Conservation (phyloP, 208 protist species). For the Leishmania martiniquensis region DNA sequence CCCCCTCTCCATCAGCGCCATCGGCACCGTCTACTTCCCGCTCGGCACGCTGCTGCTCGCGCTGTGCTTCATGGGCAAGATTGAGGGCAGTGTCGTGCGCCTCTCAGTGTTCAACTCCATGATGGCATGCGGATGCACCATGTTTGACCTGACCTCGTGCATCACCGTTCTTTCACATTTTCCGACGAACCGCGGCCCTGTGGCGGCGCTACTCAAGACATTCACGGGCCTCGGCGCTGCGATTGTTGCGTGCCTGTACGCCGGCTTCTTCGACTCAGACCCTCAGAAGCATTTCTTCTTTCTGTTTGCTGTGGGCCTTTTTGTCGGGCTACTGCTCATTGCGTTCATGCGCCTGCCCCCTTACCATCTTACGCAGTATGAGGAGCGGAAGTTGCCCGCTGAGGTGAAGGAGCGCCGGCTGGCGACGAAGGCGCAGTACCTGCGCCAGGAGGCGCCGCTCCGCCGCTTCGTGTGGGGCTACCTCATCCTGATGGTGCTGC, state of each 20-base stretch:
- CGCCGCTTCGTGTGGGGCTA: constrained; percentile 61
- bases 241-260: constrained; percentile 48
- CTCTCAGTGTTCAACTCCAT: constrained; percentile 59
- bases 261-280: constrained; percentile 54
- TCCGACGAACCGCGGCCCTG: constrained; percentile 57
- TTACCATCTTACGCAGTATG: constrained; percentile 60
- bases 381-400: constrained; percentile 32
- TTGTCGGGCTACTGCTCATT: constrained; percentile 31
- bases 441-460: constrained; percentile 55
- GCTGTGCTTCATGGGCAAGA: constrained; percentile 51
- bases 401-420: constrained; percentile 42
- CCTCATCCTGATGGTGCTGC: constrained; percentile 51
- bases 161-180: constrained; percentile 49
- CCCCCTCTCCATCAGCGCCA: constrained; percentile 36
- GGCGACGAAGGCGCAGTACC: constrained; percentile 48
- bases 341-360: constrained; percentile 49
- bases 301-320: constrained; percentile 33
- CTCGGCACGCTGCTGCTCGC: constrained; percentile 53
- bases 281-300: constrained; percentile 58
- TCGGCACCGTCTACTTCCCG: constrained; percentile 26
- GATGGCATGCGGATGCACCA: constrained; percentile 38
- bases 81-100: constrained; percentile 31
- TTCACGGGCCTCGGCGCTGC: constrained; percentile 65
- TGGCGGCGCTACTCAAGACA: constrained; percentile 56
- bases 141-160: constrained; percentile 43